These are phyloP conservation scores for Xylariaceae sp. DNA, from an alignment of 2,329 filamentous ascomycete species.

Conservation along the genomic window DNA sequence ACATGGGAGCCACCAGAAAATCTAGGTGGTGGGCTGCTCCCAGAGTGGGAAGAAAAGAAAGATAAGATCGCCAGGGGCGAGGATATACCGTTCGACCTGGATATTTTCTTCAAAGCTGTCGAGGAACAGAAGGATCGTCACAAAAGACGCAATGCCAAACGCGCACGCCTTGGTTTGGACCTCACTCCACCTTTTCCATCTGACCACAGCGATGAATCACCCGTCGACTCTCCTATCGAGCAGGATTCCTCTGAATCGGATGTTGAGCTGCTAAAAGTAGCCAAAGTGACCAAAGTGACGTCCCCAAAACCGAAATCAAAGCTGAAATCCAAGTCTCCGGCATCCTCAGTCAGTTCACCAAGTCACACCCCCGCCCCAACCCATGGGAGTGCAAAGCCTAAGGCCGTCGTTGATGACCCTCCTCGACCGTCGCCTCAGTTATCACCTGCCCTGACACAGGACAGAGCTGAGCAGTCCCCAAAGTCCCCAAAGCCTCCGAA, in stretches of 20 bases:
- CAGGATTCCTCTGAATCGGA: not conserved
- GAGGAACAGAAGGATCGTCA: constrained; percentile 36
- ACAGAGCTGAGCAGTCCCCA: no score
- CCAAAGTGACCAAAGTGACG: not conserved
- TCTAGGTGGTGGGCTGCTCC: constrained; percentile 36
- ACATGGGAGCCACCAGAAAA: constrained; percentile 53
- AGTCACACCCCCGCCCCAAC: no score
- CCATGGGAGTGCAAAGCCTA: constrained; percentile 17
- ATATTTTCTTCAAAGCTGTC: constrained; percentile 35
- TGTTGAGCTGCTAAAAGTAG: constrained; percentile 1
- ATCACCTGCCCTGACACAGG: no score
- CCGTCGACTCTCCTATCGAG: not conserved
- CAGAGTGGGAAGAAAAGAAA: constrained; percentile 42
- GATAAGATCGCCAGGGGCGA: constrained; percentile 32
- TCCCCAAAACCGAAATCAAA: not conserved
- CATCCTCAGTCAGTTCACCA: no score
- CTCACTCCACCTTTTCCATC: constrained; percentile 20
- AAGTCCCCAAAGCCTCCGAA: constrained; percentile 7
- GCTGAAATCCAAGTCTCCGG: not conserved
- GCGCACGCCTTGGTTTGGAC: constrained; percentile 35
- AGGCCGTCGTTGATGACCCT: constrained; percentile 15
- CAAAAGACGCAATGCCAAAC: constrained; percentile 41
- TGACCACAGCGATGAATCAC: constrained; percentile 24
- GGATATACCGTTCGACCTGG: constrained; percentile 36
- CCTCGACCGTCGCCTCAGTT: not conserved